Base-by-base conservation (phyloP, 306 rosid species). In the Lablab purpureus region DNA sequence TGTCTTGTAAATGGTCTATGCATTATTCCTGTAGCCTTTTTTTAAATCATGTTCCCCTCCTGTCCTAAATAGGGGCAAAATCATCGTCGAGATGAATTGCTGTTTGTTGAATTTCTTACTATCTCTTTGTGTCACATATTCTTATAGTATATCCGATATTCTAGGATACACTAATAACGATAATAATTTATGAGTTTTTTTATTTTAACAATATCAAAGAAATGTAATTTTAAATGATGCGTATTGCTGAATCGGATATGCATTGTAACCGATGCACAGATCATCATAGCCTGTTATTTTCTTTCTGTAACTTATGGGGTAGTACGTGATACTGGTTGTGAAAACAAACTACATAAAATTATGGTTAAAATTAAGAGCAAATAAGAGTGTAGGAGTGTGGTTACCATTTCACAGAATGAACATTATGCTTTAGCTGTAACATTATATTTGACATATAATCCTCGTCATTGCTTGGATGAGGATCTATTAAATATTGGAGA, bases 351-450 rank as follows among this genome's bases (percentile, higher is more conserved):
- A 63, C n/a, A 30, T 32, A 63, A 79, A n/a, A 50, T 36, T 51
- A 9, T 3, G 8, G 59, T 22, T 84, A 5, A 51, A 73, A 84
- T 49, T 22, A 37, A 22, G 36, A 66, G 66, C 51, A 52, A 63
- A 67, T 15, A 67, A 2, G 60, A 22, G 25, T 17, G 8, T 52
- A 32, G 19, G 60, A 22, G 25, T 17, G 8, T 52, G 23, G 19
- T 69, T 54, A 83, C 66, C 72, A 32, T 78, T 49, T 58, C 45
- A 47, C 14, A 37, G 79, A 47, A 67, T 67, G 59, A 78, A 58
- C 17, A 34, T 56, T 59, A 46, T 27, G 41, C 43, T 75, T 45
- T 30, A 43, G 73, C 66, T 36, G 43, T 19, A 28, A 32, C 80
- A 66, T 34, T 11, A 46, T 55, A 67, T 80, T 67, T 64, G 76